A percentile compares a stretch with the other conserved stretches of the same genome.
phyloP scores from a whole-genome alignment of 331 rosid genomes.

The Pyrus hybrid region DNA sequence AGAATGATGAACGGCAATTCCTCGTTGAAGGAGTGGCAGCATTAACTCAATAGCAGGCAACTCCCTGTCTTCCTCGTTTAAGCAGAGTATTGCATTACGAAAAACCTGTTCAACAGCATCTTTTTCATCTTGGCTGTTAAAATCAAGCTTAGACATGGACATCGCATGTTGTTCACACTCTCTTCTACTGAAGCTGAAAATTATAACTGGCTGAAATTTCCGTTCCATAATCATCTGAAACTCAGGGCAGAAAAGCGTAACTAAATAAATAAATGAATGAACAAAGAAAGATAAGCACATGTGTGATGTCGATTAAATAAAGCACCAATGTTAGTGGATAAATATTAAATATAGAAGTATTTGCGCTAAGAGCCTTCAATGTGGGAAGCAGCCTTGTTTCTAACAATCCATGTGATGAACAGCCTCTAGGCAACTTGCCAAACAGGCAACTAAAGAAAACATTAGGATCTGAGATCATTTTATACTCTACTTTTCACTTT shows the following conservation, averaged over 20 bases:
- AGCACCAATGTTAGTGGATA: neutral
- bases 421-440: neutral
- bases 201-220: conserved; percentile 90
- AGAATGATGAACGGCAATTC: conserved; percentile 97
- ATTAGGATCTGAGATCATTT: neutral
- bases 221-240: conserved; percentile 95
- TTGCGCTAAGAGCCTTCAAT: neutral
- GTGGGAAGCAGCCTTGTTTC: neutral
- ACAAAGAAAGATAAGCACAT: neutral
- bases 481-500: neutral
- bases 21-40: conserved; percentile 92
- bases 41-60: conserved; percentile 92
- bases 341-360: neutral
- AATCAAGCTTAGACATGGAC: conserved; percentile 95
- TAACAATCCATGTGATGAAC: neutral
- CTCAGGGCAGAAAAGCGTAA: neutral
- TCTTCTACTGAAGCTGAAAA: conserved; percentile 95
- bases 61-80: conserved; percentile 88
- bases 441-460: neutral
- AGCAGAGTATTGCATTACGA: conserved; percentile 73
- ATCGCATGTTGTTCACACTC: conserved; percentile 97
- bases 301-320: neutral
- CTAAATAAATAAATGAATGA: neutral
- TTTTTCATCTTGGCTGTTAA: conserved; percentile 77
- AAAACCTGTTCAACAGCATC: conserved; percentile 76